Conservation (phyloP, 2,329 filamentous ascomycete species). For the Mycosphaerelloides madeirae region DNA sequence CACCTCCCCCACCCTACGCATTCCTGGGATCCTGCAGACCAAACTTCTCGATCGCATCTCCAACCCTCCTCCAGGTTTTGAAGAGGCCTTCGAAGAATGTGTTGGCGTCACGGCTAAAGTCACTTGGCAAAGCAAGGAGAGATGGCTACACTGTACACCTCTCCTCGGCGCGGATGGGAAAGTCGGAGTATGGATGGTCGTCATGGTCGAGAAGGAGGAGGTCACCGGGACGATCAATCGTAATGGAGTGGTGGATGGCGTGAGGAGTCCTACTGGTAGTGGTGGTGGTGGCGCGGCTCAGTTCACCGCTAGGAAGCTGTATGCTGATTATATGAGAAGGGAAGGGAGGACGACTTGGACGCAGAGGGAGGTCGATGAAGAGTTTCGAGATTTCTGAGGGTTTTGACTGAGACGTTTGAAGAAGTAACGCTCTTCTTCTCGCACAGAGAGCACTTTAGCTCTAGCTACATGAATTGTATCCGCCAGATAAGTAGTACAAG, state of each 20-base stretch:
- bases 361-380: conserved; percentile 21
- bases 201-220: conserved; percentile 40
- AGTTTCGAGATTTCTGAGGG: conserved; percentile 28
- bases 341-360: conserved; percentile 21
- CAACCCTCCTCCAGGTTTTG: conserved; percentile 35
- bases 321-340: conserved; percentile 34
- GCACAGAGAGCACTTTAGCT: no score
- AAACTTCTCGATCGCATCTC: conserved; percentile 40
- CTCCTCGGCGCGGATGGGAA: conserved; percentile 39
- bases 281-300: not conserved
- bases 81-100: conserved; percentile 37
- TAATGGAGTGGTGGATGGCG: not conserved
- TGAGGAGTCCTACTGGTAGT: no score
- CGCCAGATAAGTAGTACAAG: not conserved
- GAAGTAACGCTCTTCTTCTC: no score
- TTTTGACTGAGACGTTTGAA: not conserved
- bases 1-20: conserved; percentile 61
- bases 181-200: conserved; percentile 46
- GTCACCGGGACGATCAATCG: conserved; percentile 26
- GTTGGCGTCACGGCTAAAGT: conserved; percentile 42
- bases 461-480: no score
- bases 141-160: conserved; percentile 45
- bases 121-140: conserved; percentile 34
- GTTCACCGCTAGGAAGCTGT: conserved; percentile 30
- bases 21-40: conserved; percentile 59